phyloP scores from a whole-genome alignment of 495 filamentous ascomycete genomes.

The Neurospora sp. region DNA sequence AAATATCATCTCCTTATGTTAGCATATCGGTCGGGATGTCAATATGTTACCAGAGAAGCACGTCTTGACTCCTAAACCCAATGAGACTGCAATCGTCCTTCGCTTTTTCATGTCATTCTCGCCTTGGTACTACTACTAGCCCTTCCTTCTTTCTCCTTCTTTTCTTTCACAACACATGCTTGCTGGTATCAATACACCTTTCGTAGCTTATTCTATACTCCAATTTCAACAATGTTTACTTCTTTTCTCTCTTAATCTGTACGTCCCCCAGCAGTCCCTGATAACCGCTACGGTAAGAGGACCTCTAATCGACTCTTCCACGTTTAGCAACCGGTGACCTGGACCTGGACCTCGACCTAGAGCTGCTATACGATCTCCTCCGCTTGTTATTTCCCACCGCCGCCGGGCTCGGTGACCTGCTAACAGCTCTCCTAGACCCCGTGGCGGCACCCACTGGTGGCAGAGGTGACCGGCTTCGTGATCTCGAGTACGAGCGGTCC shows the following conservation, averaged over 20 bases:
- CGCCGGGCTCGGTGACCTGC: slow-evolving; percentile 9
- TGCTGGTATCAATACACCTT: background rate
- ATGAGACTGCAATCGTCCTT: background rate
- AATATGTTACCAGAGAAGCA: background rate
- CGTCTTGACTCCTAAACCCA: background rate
- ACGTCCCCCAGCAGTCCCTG: no score
- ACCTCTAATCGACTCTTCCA: slow-evolving; percentile 1
- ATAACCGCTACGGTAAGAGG: background rate
- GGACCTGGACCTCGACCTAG: slow-evolving; percentile 5
- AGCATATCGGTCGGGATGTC: background rate
- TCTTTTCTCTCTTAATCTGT: no score
- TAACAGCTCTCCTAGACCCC: slow-evolving; percentile 10
- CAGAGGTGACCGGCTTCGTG: slow-evolving; percentile 9
- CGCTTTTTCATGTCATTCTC: background rate
- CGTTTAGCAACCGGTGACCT: slow-evolving; percentile 4
- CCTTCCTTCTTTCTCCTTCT: background rate
- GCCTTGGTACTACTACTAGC: background rate
- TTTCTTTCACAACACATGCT: background rate
- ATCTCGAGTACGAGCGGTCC: background rate
- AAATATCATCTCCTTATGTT: background rate
- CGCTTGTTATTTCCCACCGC: slow-evolving; percentile 9
- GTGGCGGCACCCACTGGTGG: background rate
- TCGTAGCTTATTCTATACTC: background rate
- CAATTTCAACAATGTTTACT: background rate
- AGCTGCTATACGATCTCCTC: slow-evolving; percentile 19